These are phyloP conservation scores for Hygrophorus russula DNA, from an alignment of 768 basidiomycete genomes.

Conservation along the genomic window DNA sequence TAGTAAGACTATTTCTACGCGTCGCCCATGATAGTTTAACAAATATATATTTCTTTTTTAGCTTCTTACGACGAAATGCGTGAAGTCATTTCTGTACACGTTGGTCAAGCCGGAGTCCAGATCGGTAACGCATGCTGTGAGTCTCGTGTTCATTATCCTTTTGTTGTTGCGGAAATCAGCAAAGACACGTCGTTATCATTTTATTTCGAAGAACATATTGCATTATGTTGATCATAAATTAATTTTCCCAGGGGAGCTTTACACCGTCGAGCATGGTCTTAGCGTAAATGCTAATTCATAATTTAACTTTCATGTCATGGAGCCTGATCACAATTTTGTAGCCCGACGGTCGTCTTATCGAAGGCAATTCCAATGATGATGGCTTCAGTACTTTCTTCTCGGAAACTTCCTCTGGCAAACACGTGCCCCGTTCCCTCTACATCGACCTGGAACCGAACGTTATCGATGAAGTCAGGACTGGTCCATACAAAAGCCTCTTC, in stretches of 20 bases:
- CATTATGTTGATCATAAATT: slow-evolving; percentile 23
- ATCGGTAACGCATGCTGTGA: slow-evolving; percentile 98
- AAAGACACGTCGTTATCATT: slow-evolving; percentile 22
- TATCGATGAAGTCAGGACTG: slow-evolving; percentile 94
- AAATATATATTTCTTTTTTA: background rate
- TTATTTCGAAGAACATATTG: slow-evolving; percentile 14
- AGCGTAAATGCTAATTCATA: slow-evolving; percentile 52
- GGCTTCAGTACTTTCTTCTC: slow-evolving; percentile 99
- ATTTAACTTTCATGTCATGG: slow-evolving; percentile 3
- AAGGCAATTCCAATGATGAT: slow-evolving; percentile 66
- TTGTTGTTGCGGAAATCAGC: slow-evolving; percentile 10
- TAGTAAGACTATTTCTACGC: too few species aligned
- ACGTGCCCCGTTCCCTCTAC: slow-evolving; percentile 96
- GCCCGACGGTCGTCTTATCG: slow-evolving; percentile 90
- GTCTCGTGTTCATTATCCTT: slow-evolving; percentile 23
- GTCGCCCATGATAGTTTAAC: too few species aligned
- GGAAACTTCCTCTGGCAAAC: slow-evolving; percentile 92
- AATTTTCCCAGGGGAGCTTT: slow-evolving; percentile 76
- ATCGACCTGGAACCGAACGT: slow-evolving; percentile 96
- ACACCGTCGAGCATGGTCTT: slow-evolving; percentile 96
- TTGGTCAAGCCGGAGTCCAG: slow-evolving; percentile 97
- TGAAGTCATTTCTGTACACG: slow-evolving; percentile 97
- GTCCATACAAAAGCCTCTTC: slow-evolving; percentile 93
- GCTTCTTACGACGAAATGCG: slow-evolving; percentile 43
- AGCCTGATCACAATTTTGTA: slow-evolving; percentile 23